phyloP scores from a whole-genome alignment of 495 filamentous ascomycete species.

The Hypoxylon perforatum region DNA sequence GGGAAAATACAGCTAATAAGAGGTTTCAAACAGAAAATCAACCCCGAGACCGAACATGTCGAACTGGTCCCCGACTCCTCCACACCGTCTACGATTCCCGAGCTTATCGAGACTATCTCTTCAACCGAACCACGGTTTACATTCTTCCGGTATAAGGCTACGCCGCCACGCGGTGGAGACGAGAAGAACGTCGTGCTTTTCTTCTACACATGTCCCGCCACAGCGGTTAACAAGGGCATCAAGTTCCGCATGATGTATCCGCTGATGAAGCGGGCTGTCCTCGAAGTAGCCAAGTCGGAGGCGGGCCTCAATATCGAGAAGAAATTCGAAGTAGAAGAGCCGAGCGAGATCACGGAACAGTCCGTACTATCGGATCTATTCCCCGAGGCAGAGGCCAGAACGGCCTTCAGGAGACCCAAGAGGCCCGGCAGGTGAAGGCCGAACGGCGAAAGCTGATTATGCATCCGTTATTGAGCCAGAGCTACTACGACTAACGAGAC shows the following conservation, averaged over 20 bases:
- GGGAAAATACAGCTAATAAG: not conserved
- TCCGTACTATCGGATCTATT: slow-evolving; percentile 79
- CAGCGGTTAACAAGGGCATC: slow-evolving; percentile 72
- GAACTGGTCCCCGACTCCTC: slow-evolving; percentile 70
- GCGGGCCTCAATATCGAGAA: slow-evolving; percentile 79
- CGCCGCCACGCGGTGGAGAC: slow-evolving; percentile 55
- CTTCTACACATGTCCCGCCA: slow-evolving; percentile 90
- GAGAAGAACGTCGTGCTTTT: slow-evolving; percentile 79
- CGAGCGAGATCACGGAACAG: slow-evolving; percentile 82
- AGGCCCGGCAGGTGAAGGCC: slow-evolving; percentile 72
- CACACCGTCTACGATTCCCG: slow-evolving; percentile 53
- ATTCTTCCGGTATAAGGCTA: slow-evolving; percentile 79
- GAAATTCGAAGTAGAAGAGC: slow-evolving; percentile 70
- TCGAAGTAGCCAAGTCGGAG: slow-evolving; percentile 72
- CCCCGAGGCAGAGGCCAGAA: slow-evolving; percentile 74
- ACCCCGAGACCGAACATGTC: slow-evolving; percentile 81
- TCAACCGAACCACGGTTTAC: slow-evolving; percentile 86
- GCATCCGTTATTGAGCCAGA: not conserved
- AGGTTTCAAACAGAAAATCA: slow-evolving; percentile 67
- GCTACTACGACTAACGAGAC: slow-evolving; percentile 8
- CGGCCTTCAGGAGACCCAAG: slow-evolving; percentile 88
- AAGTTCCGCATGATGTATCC: slow-evolving; percentile 97
- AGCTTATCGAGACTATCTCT: slow-evolving; percentile 75
- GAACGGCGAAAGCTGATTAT: not conserved
- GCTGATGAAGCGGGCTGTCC: slow-evolving; percentile 77